These are phyloP conservation scores for Peronospora destructor DNA, from an alignment of 352 stramenopile species.

Conservation along the genomic window DNA sequence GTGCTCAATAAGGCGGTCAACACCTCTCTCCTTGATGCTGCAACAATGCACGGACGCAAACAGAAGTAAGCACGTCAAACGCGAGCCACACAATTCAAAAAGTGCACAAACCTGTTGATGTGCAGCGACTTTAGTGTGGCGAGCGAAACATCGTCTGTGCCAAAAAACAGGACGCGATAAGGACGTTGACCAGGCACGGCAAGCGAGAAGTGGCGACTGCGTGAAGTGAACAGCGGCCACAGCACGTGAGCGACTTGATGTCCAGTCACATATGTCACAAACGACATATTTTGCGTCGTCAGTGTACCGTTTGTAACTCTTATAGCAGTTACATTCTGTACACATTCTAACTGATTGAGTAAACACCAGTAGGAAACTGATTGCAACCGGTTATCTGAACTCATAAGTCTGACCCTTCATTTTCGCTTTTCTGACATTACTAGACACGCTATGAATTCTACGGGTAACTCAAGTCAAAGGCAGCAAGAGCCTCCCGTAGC, in stretches of 20 bases:
- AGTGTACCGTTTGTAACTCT: not conserved
- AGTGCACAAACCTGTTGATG: slow-evolving; percentile 42
- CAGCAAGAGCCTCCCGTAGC: slow-evolving; percentile 1
- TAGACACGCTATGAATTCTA: slow-evolving; percentile 5
- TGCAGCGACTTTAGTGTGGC: slow-evolving; percentile 65
- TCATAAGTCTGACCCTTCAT: too few relatives aligned
- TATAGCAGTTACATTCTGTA: not conserved
- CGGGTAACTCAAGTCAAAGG: not conserved
- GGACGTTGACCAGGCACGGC: slow-evolving; percentile 22
- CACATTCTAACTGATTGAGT: not conserved
- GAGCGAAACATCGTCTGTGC: slow-evolving; percentile 78
- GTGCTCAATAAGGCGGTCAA: slow-evolving; percentile 35
- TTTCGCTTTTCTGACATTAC: not conserved
- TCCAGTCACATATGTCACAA: not conserved
- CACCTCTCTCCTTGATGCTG: slow-evolving; percentile 26
- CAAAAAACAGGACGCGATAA: slow-evolving; percentile 79
- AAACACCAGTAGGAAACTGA: not conserved
- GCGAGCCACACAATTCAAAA: slow-evolving; percentile 6
- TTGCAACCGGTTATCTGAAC: not conserved
- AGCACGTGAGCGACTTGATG: not conserved
- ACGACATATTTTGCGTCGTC: not conserved
- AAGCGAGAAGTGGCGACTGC: slow-evolving; percentile 27
- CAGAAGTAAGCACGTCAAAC: not conserved
- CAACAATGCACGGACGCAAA: not conserved
- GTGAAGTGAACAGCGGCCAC: slow-evolving; percentile 1